These are phyloP conservation scores for Linnemannia exigua DNA, from an alignment of 192 early-diverging fungal species.

Conservation along the genomic window DNA sequence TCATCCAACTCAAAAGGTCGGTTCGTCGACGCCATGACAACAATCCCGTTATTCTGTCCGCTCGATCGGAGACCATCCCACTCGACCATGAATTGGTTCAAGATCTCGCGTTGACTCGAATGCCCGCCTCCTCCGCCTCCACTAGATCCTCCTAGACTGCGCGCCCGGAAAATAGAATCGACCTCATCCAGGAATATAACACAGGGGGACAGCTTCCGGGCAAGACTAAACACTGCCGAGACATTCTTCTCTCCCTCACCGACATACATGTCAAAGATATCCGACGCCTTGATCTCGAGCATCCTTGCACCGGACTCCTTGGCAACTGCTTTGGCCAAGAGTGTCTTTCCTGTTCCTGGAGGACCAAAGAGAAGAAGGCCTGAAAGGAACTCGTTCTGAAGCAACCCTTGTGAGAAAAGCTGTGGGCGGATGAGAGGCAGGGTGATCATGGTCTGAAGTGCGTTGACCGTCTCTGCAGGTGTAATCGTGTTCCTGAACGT, in stretches of 20 bases:
- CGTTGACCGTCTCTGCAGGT: constrained; percentile 82
- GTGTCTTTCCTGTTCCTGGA: constrained; percentile 90
- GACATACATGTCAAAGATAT: constrained; percentile 91
- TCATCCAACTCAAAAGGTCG: constrained; percentile 98
- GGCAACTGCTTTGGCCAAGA: constrained; percentile 88
- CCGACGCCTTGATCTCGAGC: constrained; percentile 82
- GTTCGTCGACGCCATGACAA: constrained; percentile 95
- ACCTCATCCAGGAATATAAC: constrained; percentile 99
- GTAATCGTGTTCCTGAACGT: constrained; percentile 83
- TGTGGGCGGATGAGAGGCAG: constrained; percentile 85
- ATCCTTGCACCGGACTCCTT: constrained; percentile 86
- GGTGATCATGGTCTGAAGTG: constrained; percentile 88
- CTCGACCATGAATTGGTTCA: constrained; percentile 98
- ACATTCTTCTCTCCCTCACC: constrained; percentile 99
- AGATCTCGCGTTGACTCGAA: constrained; percentile 80
- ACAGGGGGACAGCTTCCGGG: constrained; percentile 92
- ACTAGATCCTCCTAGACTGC: constrained; percentile 64
- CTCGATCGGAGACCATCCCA: constrained; percentile 90
- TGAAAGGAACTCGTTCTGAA: constrained; percentile 76
- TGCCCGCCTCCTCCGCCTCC: constrained; percentile 49
- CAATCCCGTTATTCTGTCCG: constrained; percentile 79
- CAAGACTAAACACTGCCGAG: constrained; percentile 91
- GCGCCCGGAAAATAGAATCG: constrained; percentile 88
- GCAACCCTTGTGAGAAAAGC: constrained; percentile 79
- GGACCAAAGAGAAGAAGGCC: constrained; percentile 90